Conservation (phyloP, 164 flowering plant genomes). For the Piper longum region DNA sequence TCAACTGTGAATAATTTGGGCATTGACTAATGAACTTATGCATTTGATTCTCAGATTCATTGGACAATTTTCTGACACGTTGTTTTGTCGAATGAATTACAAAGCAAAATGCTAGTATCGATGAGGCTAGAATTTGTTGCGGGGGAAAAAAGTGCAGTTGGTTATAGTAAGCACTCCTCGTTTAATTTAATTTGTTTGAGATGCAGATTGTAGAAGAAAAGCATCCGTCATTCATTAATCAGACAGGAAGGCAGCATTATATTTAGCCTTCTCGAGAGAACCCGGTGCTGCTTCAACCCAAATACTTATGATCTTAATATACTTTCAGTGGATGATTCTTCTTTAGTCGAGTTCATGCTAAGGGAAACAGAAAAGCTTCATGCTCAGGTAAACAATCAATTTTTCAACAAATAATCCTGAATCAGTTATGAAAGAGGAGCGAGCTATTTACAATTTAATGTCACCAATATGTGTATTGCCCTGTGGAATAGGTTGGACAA, state of each 20-base stretch:
- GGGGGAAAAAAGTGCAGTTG: too few relatives aligned
- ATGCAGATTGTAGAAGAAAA: constrained; percentile 29
- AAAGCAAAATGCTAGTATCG: too few relatives aligned
- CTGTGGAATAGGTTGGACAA: constrained; percentile 57
- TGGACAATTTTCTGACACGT: too few relatives aligned
- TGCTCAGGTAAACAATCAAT: constrained; percentile 38
- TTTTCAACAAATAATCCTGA: not conserved
- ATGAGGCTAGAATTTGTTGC: too few relatives aligned
- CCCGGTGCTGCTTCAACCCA: constrained; percentile 62
- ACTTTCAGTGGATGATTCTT: constrained; percentile 57
- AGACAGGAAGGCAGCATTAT: constrained; percentile 94
- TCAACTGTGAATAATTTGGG: too few relatives aligned
- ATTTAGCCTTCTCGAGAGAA: constrained; percentile 77
- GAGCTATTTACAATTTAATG: not conserved
- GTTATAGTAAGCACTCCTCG: too few relatives aligned
- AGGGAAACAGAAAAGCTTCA: constrained; percentile 89
- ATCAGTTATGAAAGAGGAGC: not conserved
- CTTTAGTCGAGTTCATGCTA: constrained; percentile 70
- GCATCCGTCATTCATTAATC: constrained; percentile 60
- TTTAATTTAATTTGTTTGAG: constrained; percentile 1
- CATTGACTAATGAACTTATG: too few relatives aligned
- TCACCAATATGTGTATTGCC: not conserved
- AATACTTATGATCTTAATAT: constrained; percentile 55
- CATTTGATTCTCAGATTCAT: too few relatives aligned
- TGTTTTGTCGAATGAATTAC: too few relatives aligned